These are phyloP conservation scores for Ceratocystis ficicola DNA, from an alignment of 2,329 filamentous ascomycete species.

Conservation along the genomic window DNA sequence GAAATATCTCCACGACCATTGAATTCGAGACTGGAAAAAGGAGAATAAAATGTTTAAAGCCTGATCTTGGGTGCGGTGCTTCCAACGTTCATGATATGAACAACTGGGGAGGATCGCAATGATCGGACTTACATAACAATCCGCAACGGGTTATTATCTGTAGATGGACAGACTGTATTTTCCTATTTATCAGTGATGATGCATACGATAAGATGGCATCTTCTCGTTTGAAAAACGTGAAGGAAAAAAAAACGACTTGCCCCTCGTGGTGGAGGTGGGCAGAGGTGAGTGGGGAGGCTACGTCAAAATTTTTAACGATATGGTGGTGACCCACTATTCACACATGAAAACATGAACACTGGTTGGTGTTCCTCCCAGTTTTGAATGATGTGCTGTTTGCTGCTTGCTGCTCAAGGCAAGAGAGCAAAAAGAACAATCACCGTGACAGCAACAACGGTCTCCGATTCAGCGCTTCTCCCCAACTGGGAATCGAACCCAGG, in stretches of 20 bases:
- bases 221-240: too few relatives aligned
- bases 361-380: too few relatives aligned
- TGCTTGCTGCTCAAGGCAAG: background rate
- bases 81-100: constrained; percentile 31
- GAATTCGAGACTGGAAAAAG: constrained; percentile 38
- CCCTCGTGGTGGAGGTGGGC: too few relatives aligned
- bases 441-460: background rate
- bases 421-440: background rate
- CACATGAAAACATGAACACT: too few relatives aligned
- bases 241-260: too few relatives aligned
- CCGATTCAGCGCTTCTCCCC: background rate
- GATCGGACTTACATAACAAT: constrained; percentile 43
- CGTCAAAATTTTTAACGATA: too few relatives aligned
- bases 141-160: background rate
- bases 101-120: constrained; percentile 46
- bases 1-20: constrained; percentile 38
- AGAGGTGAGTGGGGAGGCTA: too few relatives aligned
- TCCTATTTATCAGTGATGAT: too few relatives aligned
- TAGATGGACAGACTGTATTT: too few relatives aligned
- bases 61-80: constrained; percentile 51
- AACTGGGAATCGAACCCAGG: constrained; percentile 22
- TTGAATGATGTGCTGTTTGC: too few relatives aligned
- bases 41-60: constrained; percentile 38
- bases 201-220: too few relatives aligned
- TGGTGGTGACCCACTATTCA: too few relatives aligned